These are phyloP conservation scores for Endocalyx cinctus DNA, from an alignment of 2,329 filamentous ascomycete species.

Conservation along the genomic window DNA sequence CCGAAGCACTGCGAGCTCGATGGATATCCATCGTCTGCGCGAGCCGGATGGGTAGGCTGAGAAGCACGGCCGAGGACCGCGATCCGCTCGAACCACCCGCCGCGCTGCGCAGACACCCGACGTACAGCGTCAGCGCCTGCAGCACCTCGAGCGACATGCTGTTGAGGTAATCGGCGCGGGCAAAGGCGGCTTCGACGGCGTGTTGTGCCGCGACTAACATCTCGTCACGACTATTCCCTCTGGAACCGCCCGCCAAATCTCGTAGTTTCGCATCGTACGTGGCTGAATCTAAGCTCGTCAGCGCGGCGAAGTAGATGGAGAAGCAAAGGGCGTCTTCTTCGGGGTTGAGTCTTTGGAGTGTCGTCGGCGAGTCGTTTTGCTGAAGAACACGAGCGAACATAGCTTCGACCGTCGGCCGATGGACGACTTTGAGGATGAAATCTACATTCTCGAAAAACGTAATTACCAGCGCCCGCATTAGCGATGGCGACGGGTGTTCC, in stretches of 20 bases:
- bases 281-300: conserved; percentile 28
- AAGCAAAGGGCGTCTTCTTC: conserved; percentile 35
- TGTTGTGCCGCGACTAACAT: conserved; percentile 28
- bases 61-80: conserved; percentile 38
- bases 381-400: conserved; percentile 30
- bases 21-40: conserved; percentile 39
- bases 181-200: conserved; percentile 33
- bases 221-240: conserved; percentile 29
- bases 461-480: conserved; percentile 31
- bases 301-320: conserved; percentile 38
- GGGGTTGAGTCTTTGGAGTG: conserved; percentile 13
- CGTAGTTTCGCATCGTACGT: conserved; percentile 27
- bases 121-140: conserved; percentile 38
- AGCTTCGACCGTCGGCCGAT: conserved; percentile 33
- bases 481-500: conserved; percentile 32
- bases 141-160: conserved; percentile 33
- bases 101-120: conserved; percentile 34
- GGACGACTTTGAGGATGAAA: conserved; percentile 39
- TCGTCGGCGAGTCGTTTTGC: conserved; percentile 25
- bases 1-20: conserved; percentile 32
- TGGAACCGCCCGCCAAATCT: no score
- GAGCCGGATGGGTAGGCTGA: conserved; percentile 37
- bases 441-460: conserved; percentile 38
- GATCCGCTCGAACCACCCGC: no score
- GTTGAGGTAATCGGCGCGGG: conserved; percentile 39